Evolutionary conservation across 371 early-diverging fungal genomes (phyloP).

Genomic region (Mucor sp.): DNA sequence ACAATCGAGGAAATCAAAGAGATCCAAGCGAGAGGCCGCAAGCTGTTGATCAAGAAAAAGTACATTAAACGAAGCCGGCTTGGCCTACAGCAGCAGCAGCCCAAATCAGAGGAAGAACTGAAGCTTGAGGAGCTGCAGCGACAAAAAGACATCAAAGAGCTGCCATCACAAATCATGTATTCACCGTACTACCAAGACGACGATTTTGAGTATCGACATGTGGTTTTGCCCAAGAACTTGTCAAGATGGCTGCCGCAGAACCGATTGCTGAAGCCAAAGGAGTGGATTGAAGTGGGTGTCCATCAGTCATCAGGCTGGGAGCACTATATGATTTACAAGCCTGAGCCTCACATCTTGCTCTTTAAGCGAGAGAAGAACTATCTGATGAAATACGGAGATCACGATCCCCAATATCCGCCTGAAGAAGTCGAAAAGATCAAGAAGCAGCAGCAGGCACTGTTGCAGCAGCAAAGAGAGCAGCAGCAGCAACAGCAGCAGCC

Average conservation of each 20-base stretch:
- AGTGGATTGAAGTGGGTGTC: constrained; percentile 82
- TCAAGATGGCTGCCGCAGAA: constrained; percentile 59
- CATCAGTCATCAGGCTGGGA: constrained; percentile 85
- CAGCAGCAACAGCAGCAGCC: not conserved
- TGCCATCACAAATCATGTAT: constrained; percentile 57
- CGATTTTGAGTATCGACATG: constrained; percentile 61
- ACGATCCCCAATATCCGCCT: not conserved
- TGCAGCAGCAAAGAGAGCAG: not conserved
- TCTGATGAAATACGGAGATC: constrained; percentile 18
- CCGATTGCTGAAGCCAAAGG: constrained; percentile 64
- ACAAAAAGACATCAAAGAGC: constrained; percentile 50
- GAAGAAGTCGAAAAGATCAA: not conserved
- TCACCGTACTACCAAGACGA: constrained; percentile 60
- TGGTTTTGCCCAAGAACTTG: constrained; percentile 69
- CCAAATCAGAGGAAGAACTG: constrained; percentile 7
- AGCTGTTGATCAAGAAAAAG: not conserved
- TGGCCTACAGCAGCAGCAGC: not conserved
- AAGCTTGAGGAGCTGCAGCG: constrained; percentile 13
- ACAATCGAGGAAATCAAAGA: constrained; percentile 11
- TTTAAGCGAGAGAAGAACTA: constrained; percentile 78
- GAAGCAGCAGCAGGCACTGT: not conserved
- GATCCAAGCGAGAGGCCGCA: constrained; percentile 5
- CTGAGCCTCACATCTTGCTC: constrained; percentile 86
- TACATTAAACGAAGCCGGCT: not conserved
- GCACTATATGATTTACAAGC: constrained; percentile 85